Conservation (phyloP, 176 grass and related monocot species). For the Aegilops umbellulata region DNA sequence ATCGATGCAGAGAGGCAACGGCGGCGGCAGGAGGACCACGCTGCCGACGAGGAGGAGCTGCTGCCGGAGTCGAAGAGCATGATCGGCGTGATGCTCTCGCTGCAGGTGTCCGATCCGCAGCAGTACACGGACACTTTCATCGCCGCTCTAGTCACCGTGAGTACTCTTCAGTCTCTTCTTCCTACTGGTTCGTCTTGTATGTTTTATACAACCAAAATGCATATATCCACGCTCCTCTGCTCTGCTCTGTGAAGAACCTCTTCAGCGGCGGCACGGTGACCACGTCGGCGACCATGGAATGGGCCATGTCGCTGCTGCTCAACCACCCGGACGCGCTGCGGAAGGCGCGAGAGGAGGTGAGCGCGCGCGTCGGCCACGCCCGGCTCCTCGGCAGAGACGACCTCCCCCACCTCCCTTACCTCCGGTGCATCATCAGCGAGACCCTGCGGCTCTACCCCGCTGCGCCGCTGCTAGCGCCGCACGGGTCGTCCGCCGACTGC, state of each 20-base stretch:
- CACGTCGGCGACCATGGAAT: constrained; percentile 30
- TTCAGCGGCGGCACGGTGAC: constrained; percentile 36
- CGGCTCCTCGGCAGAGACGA: constrained; percentile 36
- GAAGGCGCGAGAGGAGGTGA: constrained; percentile 33
- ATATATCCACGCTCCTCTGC: background rate
- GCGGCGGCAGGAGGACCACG: background rate
- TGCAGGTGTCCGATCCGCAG: constrained; percentile 49
- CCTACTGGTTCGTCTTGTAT: background rate
- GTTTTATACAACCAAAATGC: background rate
- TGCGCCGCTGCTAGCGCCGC: background rate
- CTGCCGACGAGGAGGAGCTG: background rate
- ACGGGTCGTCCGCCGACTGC: constrained; percentile 39
- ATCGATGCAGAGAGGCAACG: constrained; percentile 35
- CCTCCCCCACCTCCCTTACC: constrained; percentile 31
- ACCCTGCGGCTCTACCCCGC: constrained; percentile 49
- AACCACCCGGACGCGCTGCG: constrained; percentile 44
- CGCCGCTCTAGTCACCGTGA: constrained; percentile 42
- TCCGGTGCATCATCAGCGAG: constrained; percentile 50
- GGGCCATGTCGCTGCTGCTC: constrained; percentile 61
- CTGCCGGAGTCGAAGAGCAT: constrained; percentile 29
- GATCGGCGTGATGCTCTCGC: constrained; percentile 37
- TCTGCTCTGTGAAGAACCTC: constrained; percentile 24
- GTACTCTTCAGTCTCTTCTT: background rate
- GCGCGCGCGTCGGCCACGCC: background rate
- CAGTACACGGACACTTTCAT: constrained; percentile 50